A percentile compares a stretch with the other conserved stretches of the same genome.
phyloP scores from a whole-genome alignment of 2,329 filamentous ascomycete species.

The Sclerotinia subarctica region DNA sequence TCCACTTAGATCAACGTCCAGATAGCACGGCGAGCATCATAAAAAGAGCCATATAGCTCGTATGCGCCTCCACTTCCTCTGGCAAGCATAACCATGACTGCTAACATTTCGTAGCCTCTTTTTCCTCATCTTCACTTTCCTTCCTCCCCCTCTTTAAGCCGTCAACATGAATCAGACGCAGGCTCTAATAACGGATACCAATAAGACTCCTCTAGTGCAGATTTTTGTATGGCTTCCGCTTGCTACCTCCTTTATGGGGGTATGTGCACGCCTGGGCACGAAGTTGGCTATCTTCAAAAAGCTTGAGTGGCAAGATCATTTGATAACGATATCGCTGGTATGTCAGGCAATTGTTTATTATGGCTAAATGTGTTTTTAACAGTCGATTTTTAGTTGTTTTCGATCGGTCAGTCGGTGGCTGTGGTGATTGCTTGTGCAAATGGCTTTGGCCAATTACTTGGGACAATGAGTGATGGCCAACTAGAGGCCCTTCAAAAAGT shows the following conservation, averaged over 20 bases:
- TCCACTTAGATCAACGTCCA: neutral
- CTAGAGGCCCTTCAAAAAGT: slow-evolving; percentile 10
- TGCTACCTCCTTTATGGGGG: neutral
- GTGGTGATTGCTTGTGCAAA: slow-evolving; percentile 19
- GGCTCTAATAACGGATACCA: neutral
- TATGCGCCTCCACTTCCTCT: neutral
- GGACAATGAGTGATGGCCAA: neutral
- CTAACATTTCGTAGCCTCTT: neutral
- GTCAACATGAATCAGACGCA: neutral
- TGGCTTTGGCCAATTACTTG: slow-evolving; percentile 14
- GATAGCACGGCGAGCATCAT: neutral
- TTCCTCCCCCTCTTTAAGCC: neutral
- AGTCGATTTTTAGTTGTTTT: neutral
- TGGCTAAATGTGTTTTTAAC: neutral
- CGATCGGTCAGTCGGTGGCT: slow-evolving; percentile 12
- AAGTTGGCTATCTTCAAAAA: slow-evolving; percentile 3
- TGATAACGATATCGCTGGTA: slow-evolving; percentile 10
- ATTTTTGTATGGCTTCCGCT: slow-evolving; percentile 13
- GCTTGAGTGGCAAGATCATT: slow-evolving; percentile 2
- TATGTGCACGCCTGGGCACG: neutral
- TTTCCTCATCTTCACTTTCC: neutral
- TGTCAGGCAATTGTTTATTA: neutral
- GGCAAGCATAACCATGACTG: neutral
- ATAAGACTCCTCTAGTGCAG: slow-evolving; percentile 13
- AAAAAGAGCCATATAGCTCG: neutral